Percentiles rank a stretch among this genome's conserved stretches.
phyloP scores from a whole-genome alignment of 2,329 filamentous ascomycete genomes.

The Fusarium mundagurra region DNA sequence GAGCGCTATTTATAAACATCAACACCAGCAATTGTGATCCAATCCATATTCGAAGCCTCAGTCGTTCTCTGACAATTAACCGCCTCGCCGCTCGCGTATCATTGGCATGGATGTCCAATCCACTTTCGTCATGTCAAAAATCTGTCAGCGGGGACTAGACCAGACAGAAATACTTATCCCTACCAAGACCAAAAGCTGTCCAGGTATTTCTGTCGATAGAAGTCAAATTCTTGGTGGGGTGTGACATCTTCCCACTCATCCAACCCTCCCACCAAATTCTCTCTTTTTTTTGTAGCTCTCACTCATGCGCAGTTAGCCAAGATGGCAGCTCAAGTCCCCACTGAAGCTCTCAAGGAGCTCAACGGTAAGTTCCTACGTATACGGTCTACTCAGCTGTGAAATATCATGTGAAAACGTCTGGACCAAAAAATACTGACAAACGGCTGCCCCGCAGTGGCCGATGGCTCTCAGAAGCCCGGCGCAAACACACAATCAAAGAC shows the following conservation, averaged over 20 bases:
- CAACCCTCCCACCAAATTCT: conserved; percentile 37
- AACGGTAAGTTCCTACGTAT: conserved; percentile 45
- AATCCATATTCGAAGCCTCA: background rate
- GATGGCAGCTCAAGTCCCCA: conserved; percentile 56
- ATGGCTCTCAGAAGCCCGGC: conserved; percentile 52
- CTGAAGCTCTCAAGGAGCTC: conserved; percentile 57
- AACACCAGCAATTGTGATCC: background rate
- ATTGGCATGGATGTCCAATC: conserved; percentile 14
- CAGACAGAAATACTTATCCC: background rate
- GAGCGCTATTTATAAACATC: background rate
- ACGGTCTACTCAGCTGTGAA: background rate
- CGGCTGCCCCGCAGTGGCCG: conserved; percentile 49
- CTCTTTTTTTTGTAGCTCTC: conserved; percentile 30
- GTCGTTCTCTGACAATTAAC: background rate
- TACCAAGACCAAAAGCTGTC: background rate
- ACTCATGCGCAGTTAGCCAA: conserved; percentile 42
- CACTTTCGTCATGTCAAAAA: conserved; percentile 42
- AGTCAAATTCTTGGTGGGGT: conserved; percentile 36
- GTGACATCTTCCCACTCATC: conserved; percentile 32
- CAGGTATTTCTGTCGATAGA: conserved; percentile 29
- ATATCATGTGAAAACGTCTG: background rate
- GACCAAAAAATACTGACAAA: conserved; percentile 10
- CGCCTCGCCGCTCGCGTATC: conserved; percentile 21
- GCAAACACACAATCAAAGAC: conserved; percentile 53
- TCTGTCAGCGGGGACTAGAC: conserved; percentile 31